A percentile compares a stretch with the other conserved stretches of the same genome.
These are phyloP conservation scores for Paecilomyces sp. DNA, from an alignment of 2,329 filamentous ascomycete genomes.

Conservation along the genomic window DNA sequence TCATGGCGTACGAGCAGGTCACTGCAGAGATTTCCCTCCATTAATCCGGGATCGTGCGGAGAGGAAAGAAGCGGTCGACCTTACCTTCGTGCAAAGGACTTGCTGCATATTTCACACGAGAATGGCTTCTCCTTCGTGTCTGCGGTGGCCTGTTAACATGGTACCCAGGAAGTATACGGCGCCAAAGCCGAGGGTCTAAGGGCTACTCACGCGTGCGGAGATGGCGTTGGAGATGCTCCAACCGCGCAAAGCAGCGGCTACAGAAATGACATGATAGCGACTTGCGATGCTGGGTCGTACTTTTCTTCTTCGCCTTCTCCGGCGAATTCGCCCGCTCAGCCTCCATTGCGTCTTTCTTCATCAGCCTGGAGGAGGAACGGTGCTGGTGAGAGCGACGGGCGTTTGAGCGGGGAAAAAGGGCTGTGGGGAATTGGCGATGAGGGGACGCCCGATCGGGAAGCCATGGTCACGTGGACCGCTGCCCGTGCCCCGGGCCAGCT, in stretches of 20 bases:
- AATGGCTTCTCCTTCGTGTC: conserved; percentile 46
- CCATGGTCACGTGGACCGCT: neutral
- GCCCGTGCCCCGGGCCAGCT: neutral
- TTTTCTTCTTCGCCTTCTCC: conserved; percentile 35
- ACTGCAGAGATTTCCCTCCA: conserved; percentile 20
- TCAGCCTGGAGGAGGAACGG: conserved; percentile 12
- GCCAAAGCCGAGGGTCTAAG: conserved; percentile 10
- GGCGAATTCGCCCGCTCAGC: conserved; percentile 25
- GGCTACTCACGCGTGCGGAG: conserved; percentile 43
- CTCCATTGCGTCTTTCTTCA: conserved; percentile 25
- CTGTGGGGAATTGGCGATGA: neutral
- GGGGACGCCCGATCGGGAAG: neutral
- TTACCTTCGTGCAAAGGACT: conserved; percentile 42
- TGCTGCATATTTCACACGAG: conserved; percentile 43
- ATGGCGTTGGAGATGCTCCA: conserved; percentile 46
- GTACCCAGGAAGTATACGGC: neutral
- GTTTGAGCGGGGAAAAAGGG: neutral
- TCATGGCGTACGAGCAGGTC: conserved; percentile 45
- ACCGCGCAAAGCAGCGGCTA: conserved; percentile 40
- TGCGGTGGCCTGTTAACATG: conserved; percentile 21
- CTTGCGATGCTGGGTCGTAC: conserved; percentile 34
- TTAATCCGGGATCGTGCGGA: conserved; percentile 2
- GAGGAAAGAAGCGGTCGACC: conserved; percentile 1
- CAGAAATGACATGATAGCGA: conserved; percentile 43
- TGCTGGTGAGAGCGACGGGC: conserved; percentile 8